Conservation (phyloP, 1,139 yeast genomes). For the Debaryomyces sp. region DNA sequence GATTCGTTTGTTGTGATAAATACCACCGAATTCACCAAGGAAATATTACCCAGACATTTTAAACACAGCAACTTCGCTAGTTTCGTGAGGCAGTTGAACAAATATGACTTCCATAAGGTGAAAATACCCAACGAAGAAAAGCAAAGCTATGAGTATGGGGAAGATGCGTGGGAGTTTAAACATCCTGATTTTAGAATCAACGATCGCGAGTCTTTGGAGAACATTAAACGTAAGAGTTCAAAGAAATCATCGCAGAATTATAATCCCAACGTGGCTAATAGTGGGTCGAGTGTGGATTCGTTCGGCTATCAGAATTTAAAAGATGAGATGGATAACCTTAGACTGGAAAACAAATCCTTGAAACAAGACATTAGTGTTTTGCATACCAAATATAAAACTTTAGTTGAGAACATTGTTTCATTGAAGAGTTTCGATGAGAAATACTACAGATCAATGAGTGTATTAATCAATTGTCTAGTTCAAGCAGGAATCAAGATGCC, state of each 20-base stretch:
- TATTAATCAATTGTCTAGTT: slow-evolving; percentile 49
- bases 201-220: slow-evolving; percentile 71
- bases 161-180: slow-evolving; percentile 91
- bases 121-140: slow-evolving; percentile 60
- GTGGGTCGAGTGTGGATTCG: slow-evolving; percentile 7
- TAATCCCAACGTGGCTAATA: slow-evolving; percentile 7
- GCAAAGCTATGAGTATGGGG: slow-evolving; percentile 62
- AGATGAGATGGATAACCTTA: slow-evolving; percentile 46
- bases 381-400: slow-evolving; percentile 62
- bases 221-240: slow-evolving; percentile 71
- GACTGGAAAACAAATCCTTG: slow-evolving; percentile 43
- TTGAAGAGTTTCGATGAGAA: slow-evolving; percentile 60
- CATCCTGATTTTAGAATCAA: slow-evolving; percentile 84
- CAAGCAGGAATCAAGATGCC: slow-evolving; percentile 72
- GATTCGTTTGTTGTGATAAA: slow-evolving; percentile 88
- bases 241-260: slow-evolving; percentile 29
- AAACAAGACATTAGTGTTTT: slow-evolving; percentile 47
- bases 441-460: slow-evolving; percentile 52
- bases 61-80: slow-evolving; percentile 93
- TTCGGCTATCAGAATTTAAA: slow-evolving; percentile 28
- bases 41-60: slow-evolving; percentile 85
- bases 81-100: slow-evolving; percentile 91
- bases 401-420: slow-evolving; percentile 61
- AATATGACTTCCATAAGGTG: slow-evolving; percentile 96
- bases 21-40: slow-evolving; percentile 85